A percentile compares a stretch with the other conserved stretches of the same genome.
These are phyloP conservation scores for Drechslerella coelobrocha DNA, from an alignment of 2,329 filamentous ascomycete genomes.

Conservation along the genomic window DNA sequence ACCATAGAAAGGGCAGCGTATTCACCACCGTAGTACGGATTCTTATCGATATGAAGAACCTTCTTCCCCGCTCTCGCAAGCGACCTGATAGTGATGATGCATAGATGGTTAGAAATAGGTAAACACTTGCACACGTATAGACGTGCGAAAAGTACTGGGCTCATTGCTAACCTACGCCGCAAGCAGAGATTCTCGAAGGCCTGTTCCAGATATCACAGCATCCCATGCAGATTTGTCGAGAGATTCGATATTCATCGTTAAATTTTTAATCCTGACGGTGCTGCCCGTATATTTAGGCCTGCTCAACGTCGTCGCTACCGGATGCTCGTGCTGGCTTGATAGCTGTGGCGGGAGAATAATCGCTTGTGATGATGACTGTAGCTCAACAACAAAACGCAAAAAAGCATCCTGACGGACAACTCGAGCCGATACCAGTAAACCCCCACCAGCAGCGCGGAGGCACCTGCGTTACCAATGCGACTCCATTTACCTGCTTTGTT, in stretches of 20 bases:
- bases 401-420: no score
- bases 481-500: no score
- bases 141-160: background rate
- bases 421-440: no score
- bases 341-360: no score
- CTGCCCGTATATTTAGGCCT: no score
- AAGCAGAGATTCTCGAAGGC: conserved; percentile 64
- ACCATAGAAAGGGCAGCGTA: conserved; percentile 52
- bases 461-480: no score
- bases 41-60: conserved; percentile 54
- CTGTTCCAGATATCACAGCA: conserved; percentile 64
- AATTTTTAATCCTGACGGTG: background rate
- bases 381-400: no score
- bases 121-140: background rate
- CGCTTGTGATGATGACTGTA: no score
- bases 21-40: conserved; percentile 52
- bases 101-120: conserved; percentile 5
- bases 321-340: no score
- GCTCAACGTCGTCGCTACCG: no score
- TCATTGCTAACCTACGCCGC: conserved; percentile 61
- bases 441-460: no score
- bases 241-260: conserved; percentile 60
- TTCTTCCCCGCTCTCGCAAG: conserved; percentile 52
- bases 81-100: conserved; percentile 51
- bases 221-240: conserved; percentile 64